Evolutionary conservation across 2,329 filamentous ascomycete genomes (phyloP).

Genomic region (Chrysosporium queenslandicum): DNA sequence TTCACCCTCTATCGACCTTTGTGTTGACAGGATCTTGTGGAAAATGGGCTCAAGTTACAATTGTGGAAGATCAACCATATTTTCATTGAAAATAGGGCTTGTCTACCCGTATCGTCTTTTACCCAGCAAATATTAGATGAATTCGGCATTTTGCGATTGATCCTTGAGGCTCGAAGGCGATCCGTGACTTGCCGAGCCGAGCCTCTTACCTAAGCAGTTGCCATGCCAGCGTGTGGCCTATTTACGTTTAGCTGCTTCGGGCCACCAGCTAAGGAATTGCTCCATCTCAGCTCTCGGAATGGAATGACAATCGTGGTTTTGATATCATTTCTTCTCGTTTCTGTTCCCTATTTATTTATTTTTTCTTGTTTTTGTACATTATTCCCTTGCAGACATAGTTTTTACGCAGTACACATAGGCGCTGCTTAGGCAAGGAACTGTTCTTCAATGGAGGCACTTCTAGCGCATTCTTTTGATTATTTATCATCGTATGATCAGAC

Average conservation of each 20-base stretch:
- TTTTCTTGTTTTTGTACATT: not conserved
- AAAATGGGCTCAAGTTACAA: no score
- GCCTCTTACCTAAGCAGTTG: conserved; percentile 12
- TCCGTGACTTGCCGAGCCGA: no score
- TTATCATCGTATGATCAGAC: conserved; percentile 81
- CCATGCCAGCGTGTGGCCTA: conserved; percentile 2
- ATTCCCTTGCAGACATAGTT: not conserved
- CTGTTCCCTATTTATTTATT: not conserved
- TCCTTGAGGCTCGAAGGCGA: no score
- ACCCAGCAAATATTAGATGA: no score
- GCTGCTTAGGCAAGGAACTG: not conserved
- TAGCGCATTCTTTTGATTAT: conserved; percentile 92
- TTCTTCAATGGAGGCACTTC: conserved; percentile 67
- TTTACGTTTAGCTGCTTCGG: conserved; percentile 3
- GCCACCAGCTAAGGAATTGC: not conserved
- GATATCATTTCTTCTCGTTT: not conserved
- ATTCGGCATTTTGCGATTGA: no score
- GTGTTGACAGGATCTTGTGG: not conserved
- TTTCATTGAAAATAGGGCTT: no score
- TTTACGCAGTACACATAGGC: not conserved
- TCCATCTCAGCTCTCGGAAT: not conserved
- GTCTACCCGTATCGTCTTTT: no score
- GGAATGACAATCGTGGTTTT: not conserved
- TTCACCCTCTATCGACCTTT: not conserved
- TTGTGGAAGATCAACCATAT: no score